A percentile compares a stretch with the other conserved stretches of the same genome.
Conservation (phyloP, 352 stramenopile species). For the Phytophthora nicotianae region DNA sequence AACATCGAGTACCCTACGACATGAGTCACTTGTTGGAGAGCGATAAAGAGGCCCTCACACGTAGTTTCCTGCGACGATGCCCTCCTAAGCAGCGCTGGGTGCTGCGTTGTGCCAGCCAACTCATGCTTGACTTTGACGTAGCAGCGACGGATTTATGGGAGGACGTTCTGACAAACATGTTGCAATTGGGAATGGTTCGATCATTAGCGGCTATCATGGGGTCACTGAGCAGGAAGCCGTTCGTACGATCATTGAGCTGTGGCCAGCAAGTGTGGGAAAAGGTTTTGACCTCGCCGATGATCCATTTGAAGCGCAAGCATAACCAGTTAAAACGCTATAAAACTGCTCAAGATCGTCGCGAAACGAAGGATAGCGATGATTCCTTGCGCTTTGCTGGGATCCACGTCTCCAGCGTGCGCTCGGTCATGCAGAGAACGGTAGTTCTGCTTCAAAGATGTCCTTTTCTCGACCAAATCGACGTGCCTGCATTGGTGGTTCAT, state of each 20-base stretch:
- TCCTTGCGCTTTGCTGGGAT: constrained; percentile 30
- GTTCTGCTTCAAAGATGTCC: constrained; percentile 55
- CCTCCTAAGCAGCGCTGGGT: constrained; percentile 34
- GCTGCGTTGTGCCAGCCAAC: constrained; percentile 39
- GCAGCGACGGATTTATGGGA: constrained; percentile 52
- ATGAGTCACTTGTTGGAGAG: constrained; percentile 43
- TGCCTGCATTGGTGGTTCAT: constrained; percentile 53
- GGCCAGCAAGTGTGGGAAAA: constrained; percentile 46
- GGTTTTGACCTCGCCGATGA: constrained; percentile 34
- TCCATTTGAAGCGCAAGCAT: constrained; percentile 17
- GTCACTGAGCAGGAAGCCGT: constrained; percentile 38
- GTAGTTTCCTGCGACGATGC: constrained; percentile 54
- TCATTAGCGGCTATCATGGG: constrained; percentile 45
- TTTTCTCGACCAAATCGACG: constrained; percentile 65
- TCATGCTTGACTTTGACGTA: constrained; percentile 67
- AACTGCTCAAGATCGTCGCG: not conserved
- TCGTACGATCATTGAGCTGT: constrained; percentile 41
- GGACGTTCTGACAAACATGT: constrained; percentile 51
- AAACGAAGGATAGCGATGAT: not conserved
- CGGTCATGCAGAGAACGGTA: constrained; percentile 42
- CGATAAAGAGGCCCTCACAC: constrained; percentile 51
- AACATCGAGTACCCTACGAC: constrained; percentile 56
- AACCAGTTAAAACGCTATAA: not conserved
- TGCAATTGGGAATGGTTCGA: constrained; percentile 49
- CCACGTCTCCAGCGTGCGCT: constrained; percentile 18